Conservation (phyloP, 2,329 filamentous ascomycete species). For the Drechslera avenae region DNA sequence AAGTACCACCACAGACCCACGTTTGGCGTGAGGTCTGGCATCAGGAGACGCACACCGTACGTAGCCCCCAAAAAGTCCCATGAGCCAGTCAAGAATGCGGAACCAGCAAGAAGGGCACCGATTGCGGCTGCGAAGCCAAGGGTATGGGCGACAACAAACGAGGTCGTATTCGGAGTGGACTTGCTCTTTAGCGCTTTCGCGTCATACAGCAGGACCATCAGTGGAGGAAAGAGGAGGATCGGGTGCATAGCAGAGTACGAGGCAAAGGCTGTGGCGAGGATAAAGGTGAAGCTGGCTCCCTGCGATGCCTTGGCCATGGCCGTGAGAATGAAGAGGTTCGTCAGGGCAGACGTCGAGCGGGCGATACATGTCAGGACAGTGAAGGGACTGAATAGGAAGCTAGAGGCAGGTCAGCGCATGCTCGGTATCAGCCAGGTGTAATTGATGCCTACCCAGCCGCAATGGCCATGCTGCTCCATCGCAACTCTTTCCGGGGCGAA, state of each 20-base stretch:
- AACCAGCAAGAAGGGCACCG: slow-evolving; percentile 68
- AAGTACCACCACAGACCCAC: slow-evolving; percentile 99
- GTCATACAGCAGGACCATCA: slow-evolving; percentile 75
- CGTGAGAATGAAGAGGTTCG: slow-evolving; percentile 83
- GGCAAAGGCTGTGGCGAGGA: slow-evolving; percentile 84
- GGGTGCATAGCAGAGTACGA: slow-evolving; percentile 94
- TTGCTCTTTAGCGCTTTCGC: slow-evolving; percentile 36
- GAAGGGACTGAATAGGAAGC: slow-evolving; percentile 93
- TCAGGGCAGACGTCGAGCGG: slow-evolving; percentile 86
- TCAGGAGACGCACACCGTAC: slow-evolving; percentile 88
- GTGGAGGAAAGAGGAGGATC: slow-evolving; percentile 79
- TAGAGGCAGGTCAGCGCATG: slow-evolving; percentile 46
- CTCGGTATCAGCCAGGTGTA: too few relatives aligned
- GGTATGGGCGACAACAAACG: slow-evolving; percentile 63
- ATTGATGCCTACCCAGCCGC: slow-evolving; percentile 70
- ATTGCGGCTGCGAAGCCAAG: slow-evolving; percentile 56
- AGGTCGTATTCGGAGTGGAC: slow-evolving; percentile 34
- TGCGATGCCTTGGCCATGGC: slow-evolving; percentile 80
- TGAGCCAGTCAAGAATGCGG: slow-evolving; percentile 74
- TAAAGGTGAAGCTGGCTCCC: slow-evolving; percentile 72
- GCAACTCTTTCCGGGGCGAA: slow-evolving; percentile 76
- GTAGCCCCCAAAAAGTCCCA: slow-evolving; percentile 89
- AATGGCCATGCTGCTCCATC: slow-evolving; percentile 75
- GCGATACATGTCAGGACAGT: slow-evolving; percentile 90
- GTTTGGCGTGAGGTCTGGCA: slow-evolving; percentile 93